Base-by-base conservation (phyloP, 495 filamentous ascomycete genomes). In the Talaromyces liani region DNA sequence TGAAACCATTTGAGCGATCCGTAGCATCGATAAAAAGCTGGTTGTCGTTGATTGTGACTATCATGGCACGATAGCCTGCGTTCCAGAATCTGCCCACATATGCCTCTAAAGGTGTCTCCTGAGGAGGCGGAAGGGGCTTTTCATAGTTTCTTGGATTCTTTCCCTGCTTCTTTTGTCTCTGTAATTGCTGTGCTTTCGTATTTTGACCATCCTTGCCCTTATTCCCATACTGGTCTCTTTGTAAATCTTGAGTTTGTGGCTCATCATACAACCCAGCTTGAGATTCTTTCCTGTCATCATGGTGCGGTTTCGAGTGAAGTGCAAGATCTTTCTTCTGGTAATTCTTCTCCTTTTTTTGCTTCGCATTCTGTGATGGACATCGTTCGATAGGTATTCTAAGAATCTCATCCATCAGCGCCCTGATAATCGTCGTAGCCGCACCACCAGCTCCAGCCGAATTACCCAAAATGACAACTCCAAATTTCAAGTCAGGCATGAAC, bases 21-120 rank as follows among this genome's bases (percentile, higher is more conserved):
- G 65, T 69, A n/a, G 67, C 70, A 55, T 77, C 71, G 36, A 77
- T 58, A 27, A 73, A 73, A 5, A 77, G 70, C 61, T 61, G 55
- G 9, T 60, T 66, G 34, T 74, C 68, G 36, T 65, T 67, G 4
- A 70, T 63, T 34, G 68, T 47, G 51, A 68, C 65, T 6, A 20
- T 20, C 33, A 70, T 4, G 6, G 16, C 36, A 27, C 62, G 66
- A 64, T 70, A 68, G 4, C 67, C 67, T n/a, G 65, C 16, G 25
- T 68, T 66, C 59, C 67, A 66, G 59, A 66, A 68, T 6, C 10
- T 36, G 24, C 67, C 67, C 0, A 39, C 31, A 27, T 68, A 68
- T 4, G 49, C 34, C 5, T 51, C 57, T 2, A 68, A 62, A 34
- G 67, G 58, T 27, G 34, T 66, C 51, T 57, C 27, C 10, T 41